These are phyloP conservation scores for Lentinula edodes DNA, from an alignment of 768 basidiomycete genomes.

Conservation along the genomic window DNA sequence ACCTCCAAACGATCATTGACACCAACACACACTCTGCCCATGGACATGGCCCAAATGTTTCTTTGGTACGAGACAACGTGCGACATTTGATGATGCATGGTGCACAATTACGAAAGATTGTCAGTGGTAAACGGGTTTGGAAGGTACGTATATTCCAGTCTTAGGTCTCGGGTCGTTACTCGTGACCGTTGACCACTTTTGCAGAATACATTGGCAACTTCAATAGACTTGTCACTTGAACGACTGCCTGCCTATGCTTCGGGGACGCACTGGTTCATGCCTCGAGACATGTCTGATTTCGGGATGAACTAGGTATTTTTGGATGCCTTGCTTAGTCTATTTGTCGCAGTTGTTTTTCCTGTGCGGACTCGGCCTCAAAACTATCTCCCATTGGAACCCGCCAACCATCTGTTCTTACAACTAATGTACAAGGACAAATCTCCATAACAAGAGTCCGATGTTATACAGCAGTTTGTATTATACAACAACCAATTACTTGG, in stretches of 20 bases:
- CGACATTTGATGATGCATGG: conserved; percentile 34
- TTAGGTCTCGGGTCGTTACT: not conserved
- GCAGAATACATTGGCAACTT: not conserved
- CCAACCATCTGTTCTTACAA: not conserved
- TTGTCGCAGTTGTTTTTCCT: not conserved
- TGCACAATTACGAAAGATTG: conserved; percentile 36
- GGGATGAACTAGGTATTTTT: not conserved
- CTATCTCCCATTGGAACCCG: not conserved
- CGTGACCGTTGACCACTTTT: not conserved
- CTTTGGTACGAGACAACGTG: conserved; percentile 32
- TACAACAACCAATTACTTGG: not conserved
- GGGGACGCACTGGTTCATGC: conserved; percentile 34
- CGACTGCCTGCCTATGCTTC: conserved; percentile 20
- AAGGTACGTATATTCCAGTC: conserved; percentile 32
- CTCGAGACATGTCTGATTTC: conserved; percentile 15
- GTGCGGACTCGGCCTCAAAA: not conserved
- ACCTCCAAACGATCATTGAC: conserved; percentile 41
- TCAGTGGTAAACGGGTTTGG: conserved; percentile 50
- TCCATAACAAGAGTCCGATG: not conserved
- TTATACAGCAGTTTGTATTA: not conserved
- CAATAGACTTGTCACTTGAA: conserved; percentile 23
- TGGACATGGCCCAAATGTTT: conserved; percentile 33
- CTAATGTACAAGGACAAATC: conserved; percentile 1
- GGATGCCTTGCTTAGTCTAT: not conserved
- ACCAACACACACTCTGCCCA: conserved; percentile 37